A percentile compares a stretch with the other conserved stretches of the same genome.
Evolutionary conservation across 768 basidiomycete species (phyloP).

Genomic region (Leccinellum rugosiceps): DNA sequence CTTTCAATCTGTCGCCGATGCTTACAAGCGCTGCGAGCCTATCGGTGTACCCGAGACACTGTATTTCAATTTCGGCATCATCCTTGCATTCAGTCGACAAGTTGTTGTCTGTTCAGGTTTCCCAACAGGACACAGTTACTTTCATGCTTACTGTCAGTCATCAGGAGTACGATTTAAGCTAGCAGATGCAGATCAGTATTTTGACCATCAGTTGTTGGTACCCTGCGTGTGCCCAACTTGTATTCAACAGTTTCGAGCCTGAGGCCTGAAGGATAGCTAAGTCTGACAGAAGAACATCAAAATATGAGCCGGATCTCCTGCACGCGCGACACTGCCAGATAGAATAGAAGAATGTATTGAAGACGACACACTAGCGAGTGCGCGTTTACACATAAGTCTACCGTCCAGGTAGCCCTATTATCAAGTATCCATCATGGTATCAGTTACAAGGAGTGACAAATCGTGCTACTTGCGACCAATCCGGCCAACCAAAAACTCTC

Average conservation of each 20-base stretch:
- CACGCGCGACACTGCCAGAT: background rate
- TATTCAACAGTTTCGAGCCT: background rate
- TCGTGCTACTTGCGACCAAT: conserved; percentile 29
- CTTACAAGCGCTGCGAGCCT: too few species aligned
- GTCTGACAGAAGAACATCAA: background rate
- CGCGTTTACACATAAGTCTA: background rate
- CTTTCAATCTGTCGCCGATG: background rate
- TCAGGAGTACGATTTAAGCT: background rate
- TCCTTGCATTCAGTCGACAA: background rate
- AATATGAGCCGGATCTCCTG: background rate
- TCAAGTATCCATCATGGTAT: background rate
- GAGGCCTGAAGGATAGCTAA: background rate
- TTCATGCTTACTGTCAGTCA: background rate
- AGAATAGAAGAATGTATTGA: background rate
- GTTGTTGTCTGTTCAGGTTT: background rate
- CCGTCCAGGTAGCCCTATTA: background rate
- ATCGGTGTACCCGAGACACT: background rate
- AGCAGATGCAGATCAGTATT: too few species aligned
- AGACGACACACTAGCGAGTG: background rate
- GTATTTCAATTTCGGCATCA: background rate
- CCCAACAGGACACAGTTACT: background rate
- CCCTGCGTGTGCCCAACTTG: background rate
- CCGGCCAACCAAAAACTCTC: conserved; percentile 71
- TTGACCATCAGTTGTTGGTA: background rate
- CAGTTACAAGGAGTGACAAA: background rate